phyloP scores from a whole-genome alignment of 2,329 filamentous ascomycete genomes.

The Graphilbum ipis-grandicollis region DNA sequence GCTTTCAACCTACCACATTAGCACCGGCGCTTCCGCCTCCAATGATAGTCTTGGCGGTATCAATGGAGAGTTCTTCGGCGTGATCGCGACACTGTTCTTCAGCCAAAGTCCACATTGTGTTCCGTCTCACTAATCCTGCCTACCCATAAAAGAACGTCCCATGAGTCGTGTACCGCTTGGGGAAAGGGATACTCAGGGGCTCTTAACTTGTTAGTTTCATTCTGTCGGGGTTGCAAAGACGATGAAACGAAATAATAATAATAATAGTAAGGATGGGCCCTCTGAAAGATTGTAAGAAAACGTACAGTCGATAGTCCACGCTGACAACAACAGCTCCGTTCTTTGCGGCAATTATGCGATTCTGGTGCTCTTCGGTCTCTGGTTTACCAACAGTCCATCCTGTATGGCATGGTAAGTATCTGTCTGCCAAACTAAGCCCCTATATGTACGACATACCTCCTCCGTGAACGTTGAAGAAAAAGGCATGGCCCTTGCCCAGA shows the following conservation, averaged over 20 bases:
- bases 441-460: neutral
- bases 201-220: no score
- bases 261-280: no score
- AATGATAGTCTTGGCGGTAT: slow-evolving; percentile 6
- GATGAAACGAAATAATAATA: no score
- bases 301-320: slow-evolving; percentile 7
- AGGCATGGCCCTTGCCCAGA: neutral
- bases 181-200: slow-evolving; percentile 9
- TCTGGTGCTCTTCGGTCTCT: slow-evolving; percentile 7
- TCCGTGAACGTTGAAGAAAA: slow-evolving; percentile 4
- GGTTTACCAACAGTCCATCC: slow-evolving; percentile 8
- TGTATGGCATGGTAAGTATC: no score
- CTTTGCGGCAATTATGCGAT: slow-evolving; percentile 1
- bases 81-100: no score
- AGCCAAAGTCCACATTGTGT: neutral
- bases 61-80: slow-evolving; percentile 4
- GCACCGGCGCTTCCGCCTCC: slow-evolving; percentile 9
- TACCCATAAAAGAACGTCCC: slow-evolving; percentile 7
- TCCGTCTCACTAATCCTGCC: neutral
- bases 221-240: no score
- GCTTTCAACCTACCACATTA: slow-evolving; percentile 5
- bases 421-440: no score
- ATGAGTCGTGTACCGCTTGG: slow-evolving; percentile 6
- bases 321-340: slow-evolving; percentile 6
- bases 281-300: no score